phyloP scores from a whole-genome alignment of 2,329 filamentous ascomycete species.

The Aspergillus tanneri region DNA sequence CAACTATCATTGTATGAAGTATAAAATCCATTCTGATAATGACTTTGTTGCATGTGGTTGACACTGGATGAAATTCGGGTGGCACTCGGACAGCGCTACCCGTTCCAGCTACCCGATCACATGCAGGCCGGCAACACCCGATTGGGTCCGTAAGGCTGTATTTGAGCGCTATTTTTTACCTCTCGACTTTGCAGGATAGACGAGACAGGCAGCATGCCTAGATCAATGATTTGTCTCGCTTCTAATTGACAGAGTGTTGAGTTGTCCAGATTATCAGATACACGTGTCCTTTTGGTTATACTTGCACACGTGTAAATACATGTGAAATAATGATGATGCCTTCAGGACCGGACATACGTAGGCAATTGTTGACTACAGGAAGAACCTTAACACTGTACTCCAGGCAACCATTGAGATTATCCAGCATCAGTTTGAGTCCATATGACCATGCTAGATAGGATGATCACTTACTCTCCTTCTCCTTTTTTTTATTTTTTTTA shows the following conservation, averaged over 20 bases:
- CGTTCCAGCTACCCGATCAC: neutral
- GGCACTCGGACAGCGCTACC: neutral
- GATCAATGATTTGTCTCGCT: too few species aligned
- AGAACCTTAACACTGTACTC: neutral
- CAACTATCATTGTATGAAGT: neutral
- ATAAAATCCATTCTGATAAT: neutral
- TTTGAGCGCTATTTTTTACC: too few species aligned
- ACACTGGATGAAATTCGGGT: neutral
- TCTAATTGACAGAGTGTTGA: too few species aligned
- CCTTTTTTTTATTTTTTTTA: too few species aligned
- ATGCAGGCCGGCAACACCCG: too few species aligned
- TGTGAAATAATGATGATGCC: neutral
- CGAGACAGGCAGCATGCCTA: too few species aligned
- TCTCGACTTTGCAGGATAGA: too few species aligned
- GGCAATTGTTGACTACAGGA: neutral
- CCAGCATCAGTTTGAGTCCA: too few species aligned
- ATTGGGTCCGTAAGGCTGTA: too few species aligned
- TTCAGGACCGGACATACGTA: neutral
- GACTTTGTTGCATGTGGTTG: slow-evolving; percentile 4
- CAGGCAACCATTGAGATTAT: neutral
- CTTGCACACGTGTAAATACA: neutral
- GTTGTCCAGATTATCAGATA: too few species aligned
- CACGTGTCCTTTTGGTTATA: too few species aligned
- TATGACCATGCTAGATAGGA: neutral
- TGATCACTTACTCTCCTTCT: neutral